Percentiles rank a stretch among this genome's conserved stretches.
These are phyloP conservation scores for Penicillium bialowiezense DNA, from an alignment of 495 filamentous ascomycete species.

Conservation along the genomic window DNA sequence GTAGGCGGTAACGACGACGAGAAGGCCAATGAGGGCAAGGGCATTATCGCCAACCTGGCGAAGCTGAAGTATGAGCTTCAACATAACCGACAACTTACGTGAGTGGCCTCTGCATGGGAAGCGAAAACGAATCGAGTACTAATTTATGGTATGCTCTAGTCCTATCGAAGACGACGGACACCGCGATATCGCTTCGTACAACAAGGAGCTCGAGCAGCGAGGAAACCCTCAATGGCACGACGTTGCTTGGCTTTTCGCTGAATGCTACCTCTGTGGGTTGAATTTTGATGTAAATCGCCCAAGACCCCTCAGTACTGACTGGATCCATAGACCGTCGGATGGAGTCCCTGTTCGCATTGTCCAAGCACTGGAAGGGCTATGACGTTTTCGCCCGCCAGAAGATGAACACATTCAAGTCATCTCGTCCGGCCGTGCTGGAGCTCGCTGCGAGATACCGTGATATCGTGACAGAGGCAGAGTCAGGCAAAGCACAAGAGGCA, in stretches of 20 bases:
- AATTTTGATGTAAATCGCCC: not conserved
- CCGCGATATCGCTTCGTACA: constrained; percentile 78
- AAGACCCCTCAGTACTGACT: constrained; percentile 13
- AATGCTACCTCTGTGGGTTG: constrained; percentile 92
- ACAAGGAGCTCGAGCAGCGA: constrained; percentile 74
- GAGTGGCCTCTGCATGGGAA: constrained; percentile 23
- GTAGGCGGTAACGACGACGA: constrained; percentile 48
- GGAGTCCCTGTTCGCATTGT: constrained; percentile 69
- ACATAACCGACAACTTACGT: constrained; percentile 82
- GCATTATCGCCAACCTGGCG: constrained; percentile 74
- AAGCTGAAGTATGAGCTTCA: constrained; percentile 94
- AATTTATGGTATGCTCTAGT: constrained; percentile 36
- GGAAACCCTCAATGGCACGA: constrained; percentile 78
- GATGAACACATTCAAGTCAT: constrained; percentile 88
- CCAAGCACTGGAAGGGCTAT: constrained; percentile 83
- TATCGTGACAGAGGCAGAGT: constrained; percentile 55
- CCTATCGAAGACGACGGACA: constrained; percentile 79
- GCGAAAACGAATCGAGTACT: not conserved
- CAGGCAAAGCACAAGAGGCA: constrained; percentile 26
- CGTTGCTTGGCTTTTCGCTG: constrained; percentile 81
- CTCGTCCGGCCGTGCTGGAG: constrained; percentile 86
- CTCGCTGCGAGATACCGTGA: constrained; percentile 74
- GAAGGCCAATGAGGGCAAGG: constrained; percentile 77
- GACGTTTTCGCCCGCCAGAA: constrained; percentile 92
- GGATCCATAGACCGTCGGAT: constrained; percentile 59